Percentiles rank a stretch among this genome's conserved stretches.
Evolutionary conservation across 2,329 filamentous ascomycete genomes (phyloP).

Genomic region (Xylaria sp.): DNA sequence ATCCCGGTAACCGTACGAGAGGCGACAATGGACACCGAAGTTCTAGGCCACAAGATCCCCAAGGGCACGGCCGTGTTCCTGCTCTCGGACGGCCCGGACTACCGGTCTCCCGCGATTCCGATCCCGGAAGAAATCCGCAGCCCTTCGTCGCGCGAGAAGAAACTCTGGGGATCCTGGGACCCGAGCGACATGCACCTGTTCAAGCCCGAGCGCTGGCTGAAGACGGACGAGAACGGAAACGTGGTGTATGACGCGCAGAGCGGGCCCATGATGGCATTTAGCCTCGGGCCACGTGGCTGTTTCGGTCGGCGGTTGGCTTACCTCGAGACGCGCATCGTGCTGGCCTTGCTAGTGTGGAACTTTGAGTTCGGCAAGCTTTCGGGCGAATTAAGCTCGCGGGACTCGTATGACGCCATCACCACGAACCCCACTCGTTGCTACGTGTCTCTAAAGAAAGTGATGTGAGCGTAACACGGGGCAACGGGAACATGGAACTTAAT

Average conservation of each 20-base stretch:
- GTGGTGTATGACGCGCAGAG: slow-evolving; percentile 23
- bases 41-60: slow-evolving; percentile 69
- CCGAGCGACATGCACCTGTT: slow-evolving; percentile 59
- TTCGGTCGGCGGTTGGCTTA: slow-evolving; percentile 33
- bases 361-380: slow-evolving; percentile 26
- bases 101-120: slow-evolving; percentile 55
- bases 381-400: slow-evolving; percentile 14
- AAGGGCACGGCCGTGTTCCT: slow-evolving; percentile 69
- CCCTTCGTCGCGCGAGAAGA: slow-evolving; percentile 57
- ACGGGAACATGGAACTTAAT: too few species aligned
- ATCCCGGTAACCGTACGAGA: slow-evolving; percentile 74
- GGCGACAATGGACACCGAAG: slow-evolving; percentile 66
- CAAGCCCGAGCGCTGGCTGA: slow-evolving; percentile 34
- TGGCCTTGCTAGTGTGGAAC: slow-evolving; percentile 35
- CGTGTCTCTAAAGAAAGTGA: slow-evolving; percentile 10
- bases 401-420: slow-evolving; percentile 15
- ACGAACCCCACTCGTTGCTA: slow-evolving; percentile 11
- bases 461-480: background rate
- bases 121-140: slow-evolving; percentile 52
- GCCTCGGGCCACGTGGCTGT: slow-evolving; percentile 29
- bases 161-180: slow-evolving; percentile 59
- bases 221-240: slow-evolving; percentile 16
- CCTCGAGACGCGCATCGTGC: slow-evolving; percentile 28
- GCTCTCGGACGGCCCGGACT: slow-evolving; percentile 43
- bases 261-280: slow-evolving; percentile 29